A percentile compares a stretch with the other conserved stretches of the same genome.
phyloP scores from a whole-genome alignment of 2,329 filamentous ascomycete species.

The Sporothrix pallida region DNA sequence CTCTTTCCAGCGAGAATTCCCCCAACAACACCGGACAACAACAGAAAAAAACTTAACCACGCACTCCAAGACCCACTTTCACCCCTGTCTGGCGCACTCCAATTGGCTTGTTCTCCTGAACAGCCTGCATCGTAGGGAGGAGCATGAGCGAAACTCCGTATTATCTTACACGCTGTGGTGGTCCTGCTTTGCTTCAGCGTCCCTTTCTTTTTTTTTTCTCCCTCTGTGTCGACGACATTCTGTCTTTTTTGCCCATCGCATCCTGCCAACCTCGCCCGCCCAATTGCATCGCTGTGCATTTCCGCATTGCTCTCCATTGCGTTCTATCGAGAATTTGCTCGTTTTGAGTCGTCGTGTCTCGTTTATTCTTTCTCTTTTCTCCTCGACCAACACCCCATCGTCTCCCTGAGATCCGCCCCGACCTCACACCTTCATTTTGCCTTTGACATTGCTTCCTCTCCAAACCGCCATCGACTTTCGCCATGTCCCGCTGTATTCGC shows the following conservation, averaged over 20 bases:
- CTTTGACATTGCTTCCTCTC: neutral
- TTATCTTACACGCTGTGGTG: slow-evolving; percentile 14
- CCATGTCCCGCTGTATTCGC: slow-evolving; percentile 56
- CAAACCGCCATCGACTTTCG: slow-evolving; percentile 22
- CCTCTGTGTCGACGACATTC: slow-evolving; percentile 21
- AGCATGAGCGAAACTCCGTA: slow-evolving; percentile 23
- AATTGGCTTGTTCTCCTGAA: slow-evolving; percentile 28
- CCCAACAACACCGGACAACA: slow-evolving; percentile 31
- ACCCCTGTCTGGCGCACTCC: neutral
- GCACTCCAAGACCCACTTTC: slow-evolving; percentile 27
- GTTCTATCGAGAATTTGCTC: neutral
- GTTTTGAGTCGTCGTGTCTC: neutral
- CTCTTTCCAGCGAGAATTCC: slow-evolving; percentile 32
- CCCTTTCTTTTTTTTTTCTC: slow-evolving; percentile 23
- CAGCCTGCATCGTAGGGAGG: slow-evolving; percentile 5
- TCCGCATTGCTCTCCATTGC: neutral
- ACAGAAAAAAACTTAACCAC: slow-evolving; percentile 32
- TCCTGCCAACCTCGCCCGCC: slow-evolving; percentile 16
- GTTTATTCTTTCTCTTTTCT: neutral
- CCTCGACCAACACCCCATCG: slow-evolving; percentile 1
- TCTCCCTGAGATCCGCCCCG: neutral
- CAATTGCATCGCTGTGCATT: slow-evolving; percentile 5
- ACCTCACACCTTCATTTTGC: neutral
- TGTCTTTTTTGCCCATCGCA: slow-evolving; percentile 27
- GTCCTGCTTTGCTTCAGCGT: slow-evolving; percentile 15